Evolutionary conservation across 1,284 basidiomycete species (phyloP).

Genomic region (Chondrostereum purpureum): DNA sequence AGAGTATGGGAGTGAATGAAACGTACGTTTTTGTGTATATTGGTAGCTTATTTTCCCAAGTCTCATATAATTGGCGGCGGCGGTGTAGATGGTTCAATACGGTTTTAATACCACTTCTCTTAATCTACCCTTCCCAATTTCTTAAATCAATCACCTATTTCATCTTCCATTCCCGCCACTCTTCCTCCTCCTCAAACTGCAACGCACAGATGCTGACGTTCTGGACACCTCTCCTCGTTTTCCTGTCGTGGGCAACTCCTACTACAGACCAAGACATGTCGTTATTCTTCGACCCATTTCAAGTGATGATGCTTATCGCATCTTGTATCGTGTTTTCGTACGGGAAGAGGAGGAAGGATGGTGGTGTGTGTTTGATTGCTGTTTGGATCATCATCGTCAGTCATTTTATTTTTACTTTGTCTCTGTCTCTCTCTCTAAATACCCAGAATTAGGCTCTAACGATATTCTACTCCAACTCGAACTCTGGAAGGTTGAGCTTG

Average conservation of each 20-base stretch:
- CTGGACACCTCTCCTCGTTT: slow-evolving; percentile 11
- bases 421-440: too few relatives aligned
- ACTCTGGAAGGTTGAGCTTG: too few relatives aligned
- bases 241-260: slow-evolving; percentile 12
- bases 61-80: too few relatives aligned
- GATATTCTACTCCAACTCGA: too few relatives aligned
- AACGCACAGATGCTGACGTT: slow-evolving; percentile 9
- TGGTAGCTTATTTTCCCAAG: too few relatives aligned
- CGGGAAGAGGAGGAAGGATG: too few relatives aligned
- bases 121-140: slow-evolving; percentile 42
- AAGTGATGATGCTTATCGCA: slow-evolving; percentile 34
- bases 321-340: slow-evolving; percentile 44
- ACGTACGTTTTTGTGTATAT: slow-evolving; percentile 24
- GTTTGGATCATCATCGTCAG: too few relatives aligned
- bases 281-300: slow-evolving; percentile 38
- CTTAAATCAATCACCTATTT: slow-evolving; percentile 30
- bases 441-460: too few relatives aligned
- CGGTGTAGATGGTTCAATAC: slow-evolving; percentile 49
- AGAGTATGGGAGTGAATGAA: slow-evolving; percentile 24
- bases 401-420: too few relatives aligned
- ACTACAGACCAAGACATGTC: slow-evolving; percentile 5
- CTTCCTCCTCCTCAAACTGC: background rate
- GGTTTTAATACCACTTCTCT: slow-evolving; percentile 36
- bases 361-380: too few relatives aligned
- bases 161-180: slow-evolving; percentile 20